A percentile compares a stretch with the other conserved stretches of the same genome.
These are phyloP conservation scores for Aspergillus eucalypticola DNA, from an alignment of 2,329 filamentous ascomycete species.

Conservation along the genomic window DNA sequence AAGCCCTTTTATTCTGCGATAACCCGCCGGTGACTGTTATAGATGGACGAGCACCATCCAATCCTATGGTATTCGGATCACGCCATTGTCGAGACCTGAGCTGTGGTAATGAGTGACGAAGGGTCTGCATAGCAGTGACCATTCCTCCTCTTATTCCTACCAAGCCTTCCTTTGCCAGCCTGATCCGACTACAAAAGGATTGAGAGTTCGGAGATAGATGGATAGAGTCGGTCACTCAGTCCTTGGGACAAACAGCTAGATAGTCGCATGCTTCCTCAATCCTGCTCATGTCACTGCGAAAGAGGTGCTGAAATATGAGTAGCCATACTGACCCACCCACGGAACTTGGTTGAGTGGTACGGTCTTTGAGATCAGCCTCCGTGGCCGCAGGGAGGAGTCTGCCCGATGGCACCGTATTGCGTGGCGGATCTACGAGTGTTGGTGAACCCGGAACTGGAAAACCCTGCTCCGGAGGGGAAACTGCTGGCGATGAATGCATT, in stretches of 20 bases:
- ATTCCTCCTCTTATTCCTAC: not conserved
- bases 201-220: not conserved
- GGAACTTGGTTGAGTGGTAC: not conserved
- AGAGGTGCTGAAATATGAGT: not conserved
- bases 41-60: not conserved
- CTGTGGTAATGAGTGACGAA: not conserved
- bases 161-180: not conserved
- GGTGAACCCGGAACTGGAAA: conserved; percentile 26
- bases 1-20: not conserved
- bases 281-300: not conserved
- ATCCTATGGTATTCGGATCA: not conserved
- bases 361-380: conserved; percentile 41
- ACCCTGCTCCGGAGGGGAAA: conserved; percentile 27
- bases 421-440: conserved; percentile 30
- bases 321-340: not conserved
- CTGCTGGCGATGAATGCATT: conserved; percentile 39
- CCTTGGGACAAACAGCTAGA: not conserved
- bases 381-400: conserved; percentile 52
- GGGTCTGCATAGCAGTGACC: not conserved
- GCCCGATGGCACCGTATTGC: conserved; percentile 45
- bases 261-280: not conserved
- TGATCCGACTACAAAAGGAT: not conserved
- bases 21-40: not conserved
- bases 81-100: not conserved
- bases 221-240: not conserved